These are phyloP conservation scores for Colletotrichum echinochloae DNA, from an alignment of 2,329 filamentous ascomycete species.

Conservation along the genomic window DNA sequence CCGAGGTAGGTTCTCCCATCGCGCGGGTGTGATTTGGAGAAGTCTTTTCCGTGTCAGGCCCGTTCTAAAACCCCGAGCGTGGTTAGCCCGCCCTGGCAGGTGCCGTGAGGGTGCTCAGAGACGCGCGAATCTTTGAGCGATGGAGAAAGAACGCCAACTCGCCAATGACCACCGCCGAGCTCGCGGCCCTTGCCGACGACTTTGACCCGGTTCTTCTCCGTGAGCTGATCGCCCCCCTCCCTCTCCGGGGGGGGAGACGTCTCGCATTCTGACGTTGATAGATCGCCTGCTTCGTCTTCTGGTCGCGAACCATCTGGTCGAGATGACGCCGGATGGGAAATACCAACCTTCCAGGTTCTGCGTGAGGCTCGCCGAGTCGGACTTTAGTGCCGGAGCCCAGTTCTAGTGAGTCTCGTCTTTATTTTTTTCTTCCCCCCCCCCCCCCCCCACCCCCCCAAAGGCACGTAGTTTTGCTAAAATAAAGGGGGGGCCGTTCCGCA, in stretches of 20 bases:
- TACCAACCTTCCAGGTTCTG: not conserved
- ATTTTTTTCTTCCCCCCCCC: too few species aligned
- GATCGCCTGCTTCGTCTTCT: conserved; percentile 17
- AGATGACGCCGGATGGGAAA: not conserved
- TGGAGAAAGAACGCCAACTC: not conserved
- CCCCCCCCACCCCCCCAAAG: too few species aligned
- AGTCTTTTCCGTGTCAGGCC: too few species aligned
- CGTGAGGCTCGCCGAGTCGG: not conserved
- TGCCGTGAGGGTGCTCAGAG: not conserved
- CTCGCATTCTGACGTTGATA: not conserved
- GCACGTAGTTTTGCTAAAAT: too few species aligned
- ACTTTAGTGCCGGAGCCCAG: not conserved
- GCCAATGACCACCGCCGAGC: conserved; percentile 3
- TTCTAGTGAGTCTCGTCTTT: not conserved
- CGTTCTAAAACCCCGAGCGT: not conserved
- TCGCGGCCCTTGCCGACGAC: not conserved
- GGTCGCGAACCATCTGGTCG: conserved; percentile 6
- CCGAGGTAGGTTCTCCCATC: not conserved
- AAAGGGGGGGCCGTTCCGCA: not conserved
- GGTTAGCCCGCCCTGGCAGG: not conserved
- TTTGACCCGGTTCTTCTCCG: conserved; percentile 17
- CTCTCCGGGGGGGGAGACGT: too few species aligned
- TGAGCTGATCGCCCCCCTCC: not conserved
- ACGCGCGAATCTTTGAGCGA: not conserved
- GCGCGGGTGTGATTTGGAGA: not conserved